Evolutionary conservation across 208 protist genomes (phyloP).

Genomic region (Trypanosoma scelopori): DNA sequence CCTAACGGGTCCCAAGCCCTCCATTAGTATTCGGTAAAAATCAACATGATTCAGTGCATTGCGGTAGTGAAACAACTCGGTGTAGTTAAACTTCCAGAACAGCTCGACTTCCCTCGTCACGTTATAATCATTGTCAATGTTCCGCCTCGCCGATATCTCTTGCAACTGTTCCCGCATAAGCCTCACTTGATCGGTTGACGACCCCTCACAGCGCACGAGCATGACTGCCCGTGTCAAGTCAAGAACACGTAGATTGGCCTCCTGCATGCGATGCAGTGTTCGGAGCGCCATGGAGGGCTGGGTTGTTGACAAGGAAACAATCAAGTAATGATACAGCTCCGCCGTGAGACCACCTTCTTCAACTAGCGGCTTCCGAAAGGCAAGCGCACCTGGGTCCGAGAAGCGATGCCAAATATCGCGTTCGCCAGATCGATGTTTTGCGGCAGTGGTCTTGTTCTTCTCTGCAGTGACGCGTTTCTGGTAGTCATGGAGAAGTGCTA

Average conservation of each 20-base stretch:
- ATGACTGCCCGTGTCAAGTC: slow-evolving; percentile 72
- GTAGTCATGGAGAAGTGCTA: slow-evolving; percentile 64
- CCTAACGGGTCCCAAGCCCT: slow-evolving; percentile 38
- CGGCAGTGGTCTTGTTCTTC: slow-evolving; percentile 26
- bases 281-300: slow-evolving; percentile 73
- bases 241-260: slow-evolving; percentile 59
- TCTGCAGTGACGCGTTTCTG: slow-evolving; percentile 44
- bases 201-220: slow-evolving; percentile 54
- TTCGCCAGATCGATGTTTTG: slow-evolving; percentile 24
- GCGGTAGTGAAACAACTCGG: slow-evolving; percentile 72
- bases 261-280: slow-evolving; percentile 67
- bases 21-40: slow-evolving; percentile 66
- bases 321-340: slow-evolving; percentile 90
- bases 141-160: slow-evolving; percentile 38
- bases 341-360: slow-evolving; percentile 62
- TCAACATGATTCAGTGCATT: slow-evolving; percentile 51
- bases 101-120: slow-evolving; percentile 59
- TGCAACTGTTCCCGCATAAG: slow-evolving; percentile 68
- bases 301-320: slow-evolving; percentile 50
- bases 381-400: slow-evolving; percentile 45
- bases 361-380: slow-evolving; percentile 56
- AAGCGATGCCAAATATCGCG: slow-evolving; percentile 60
- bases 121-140: slow-evolving; percentile 59
- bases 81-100: slow-evolving; percentile 87
- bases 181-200: slow-evolving; percentile 34